These are phyloP conservation scores for Neurospora sublineolata DNA, from an alignment of 495 filamentous ascomycete genomes.

Conservation along the genomic window DNA sequence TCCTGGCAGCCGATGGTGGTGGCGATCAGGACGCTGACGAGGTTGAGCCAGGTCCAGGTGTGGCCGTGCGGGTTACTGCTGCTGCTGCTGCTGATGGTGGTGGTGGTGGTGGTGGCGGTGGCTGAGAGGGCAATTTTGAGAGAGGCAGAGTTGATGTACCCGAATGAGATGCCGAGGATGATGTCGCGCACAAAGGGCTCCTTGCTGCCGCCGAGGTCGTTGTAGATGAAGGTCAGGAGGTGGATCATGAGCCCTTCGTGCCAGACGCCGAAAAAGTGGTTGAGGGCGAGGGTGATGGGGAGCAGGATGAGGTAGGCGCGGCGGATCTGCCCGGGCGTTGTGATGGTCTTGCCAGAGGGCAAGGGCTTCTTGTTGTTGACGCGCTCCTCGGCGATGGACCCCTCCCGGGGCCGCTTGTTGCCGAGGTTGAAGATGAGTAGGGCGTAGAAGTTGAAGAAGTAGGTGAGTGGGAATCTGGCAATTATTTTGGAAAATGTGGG, in stretches of 20 bases:
- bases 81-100: not conserved
- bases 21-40: not conserved
- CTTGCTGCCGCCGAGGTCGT: not conserved
- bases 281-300: not conserved
- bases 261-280: not conserved
- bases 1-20: not conserved
- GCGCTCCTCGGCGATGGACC: not conserved
- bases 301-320: not conserved
- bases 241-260: not conserved
- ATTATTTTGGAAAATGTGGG: not conserved
- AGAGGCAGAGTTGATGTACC: not conserved
- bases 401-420: not conserved
- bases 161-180: not conserved
- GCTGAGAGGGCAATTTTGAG: not conserved
- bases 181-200: not conserved
- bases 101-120: not conserved
- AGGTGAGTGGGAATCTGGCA: not conserved
- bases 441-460: not conserved
- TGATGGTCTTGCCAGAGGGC: not conserved
- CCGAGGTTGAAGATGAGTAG: not conserved
- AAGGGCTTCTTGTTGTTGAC: not conserved
- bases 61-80: not conserved
- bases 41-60: not conserved
- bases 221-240: not conserved
- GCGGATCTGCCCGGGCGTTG: not conserved